Evolutionary conservation across 345 rosid species (phyloP), one percentile per base, ranked within the genome.

Genomic region (Ricinus communis): DNA sequence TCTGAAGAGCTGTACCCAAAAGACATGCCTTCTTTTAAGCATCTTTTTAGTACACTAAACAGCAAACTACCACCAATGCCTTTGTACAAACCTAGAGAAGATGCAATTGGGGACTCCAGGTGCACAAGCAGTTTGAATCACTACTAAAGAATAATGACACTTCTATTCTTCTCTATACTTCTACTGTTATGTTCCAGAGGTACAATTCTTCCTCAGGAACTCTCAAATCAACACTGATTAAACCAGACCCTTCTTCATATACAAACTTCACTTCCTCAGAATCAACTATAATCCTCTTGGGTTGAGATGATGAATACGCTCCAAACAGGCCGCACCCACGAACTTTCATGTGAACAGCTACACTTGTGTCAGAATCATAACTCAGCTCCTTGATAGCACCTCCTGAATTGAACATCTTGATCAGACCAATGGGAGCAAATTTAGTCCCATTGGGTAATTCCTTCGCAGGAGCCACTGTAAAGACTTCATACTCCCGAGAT

Each of bases 401-500:
- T 24, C 92, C 87, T 11, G 88, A 81, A 53, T 84, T 87, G 83
- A 85, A 84, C 90, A 85, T 87, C 81, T 84, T 75, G 56, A 76
- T 8, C 13, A 87, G 79, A 64, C 87, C 89, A 2, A 87, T 74
- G 12, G 87, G 84, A 25, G 86, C 84, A 53, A 88, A 81, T 46
- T 19, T 75, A 47, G 68, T 75, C 52, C 86, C 87, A 21, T 63
- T 62, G 27, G 69, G 47, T 15, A 85, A 31, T 65, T 79, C 85
- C 79, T 82, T 85, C 12, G 81, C 84, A 0, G 94, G 92, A 68
- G 66, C 84, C 31, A 88, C 85, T 0, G 94, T 85, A 71, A 83
- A 85, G 61, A 91, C 87, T 76, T 86, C 91, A 33, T 78, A 83
- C 43, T 81, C 86, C 16, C 84, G 80, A 6, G 89, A 69, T 72